A percentile compares a stretch with the other conserved stretches of the same genome.
Evolutionary conservation across 352 stramenopile species (phyloP).

Genomic region (Phytophthora pisi): DNA sequence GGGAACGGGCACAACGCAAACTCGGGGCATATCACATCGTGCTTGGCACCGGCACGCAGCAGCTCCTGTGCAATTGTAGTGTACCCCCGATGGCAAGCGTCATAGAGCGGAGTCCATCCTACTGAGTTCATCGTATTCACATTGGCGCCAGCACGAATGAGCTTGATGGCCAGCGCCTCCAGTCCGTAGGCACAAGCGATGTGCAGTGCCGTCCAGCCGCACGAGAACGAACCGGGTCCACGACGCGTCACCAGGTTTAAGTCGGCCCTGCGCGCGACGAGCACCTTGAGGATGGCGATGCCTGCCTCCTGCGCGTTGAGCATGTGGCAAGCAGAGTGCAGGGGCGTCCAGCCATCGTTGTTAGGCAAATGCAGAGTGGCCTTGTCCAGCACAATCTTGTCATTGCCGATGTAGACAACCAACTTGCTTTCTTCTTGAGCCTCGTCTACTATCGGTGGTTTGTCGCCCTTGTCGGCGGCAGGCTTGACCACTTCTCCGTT

Average conservation of each 20-base stretch:
- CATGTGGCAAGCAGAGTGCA: constrained; percentile 80
- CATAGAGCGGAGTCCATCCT: constrained; percentile 76
- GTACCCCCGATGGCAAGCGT: constrained; percentile 80
- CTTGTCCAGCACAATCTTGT: constrained; percentile 79
- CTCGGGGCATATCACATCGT: constrained; percentile 74
- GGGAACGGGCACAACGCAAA: constrained; percentile 82
- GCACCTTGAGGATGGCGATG: constrained; percentile 72
- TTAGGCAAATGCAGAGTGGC: constrained; percentile 70
- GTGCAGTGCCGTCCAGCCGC: constrained; percentile 78
- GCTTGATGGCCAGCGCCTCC: constrained; percentile 69
- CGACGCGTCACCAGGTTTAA: constrained; percentile 70
- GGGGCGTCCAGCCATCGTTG: constrained; percentile 80
- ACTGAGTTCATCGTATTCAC: constrained; percentile 78
- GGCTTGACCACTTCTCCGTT: constrained; percentile 20
- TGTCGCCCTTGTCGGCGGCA: constrained; percentile 20
- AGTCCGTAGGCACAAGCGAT: constrained; percentile 83
- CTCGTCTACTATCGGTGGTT: constrained; percentile 22
- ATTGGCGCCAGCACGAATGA: constrained; percentile 70
- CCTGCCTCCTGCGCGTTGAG: constrained; percentile 73
- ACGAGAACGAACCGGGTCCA: constrained; percentile 77
- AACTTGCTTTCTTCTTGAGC: constrained; percentile 45
- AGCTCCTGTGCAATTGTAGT: constrained; percentile 62
- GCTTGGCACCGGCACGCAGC: constrained; percentile 64
- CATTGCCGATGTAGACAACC: constrained; percentile 67
- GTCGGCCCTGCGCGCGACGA: constrained; percentile 61